phyloP scores from a whole-genome alignment of 1,284 basidiomycete genomes.

The Xanthoconium separans region DNA sequence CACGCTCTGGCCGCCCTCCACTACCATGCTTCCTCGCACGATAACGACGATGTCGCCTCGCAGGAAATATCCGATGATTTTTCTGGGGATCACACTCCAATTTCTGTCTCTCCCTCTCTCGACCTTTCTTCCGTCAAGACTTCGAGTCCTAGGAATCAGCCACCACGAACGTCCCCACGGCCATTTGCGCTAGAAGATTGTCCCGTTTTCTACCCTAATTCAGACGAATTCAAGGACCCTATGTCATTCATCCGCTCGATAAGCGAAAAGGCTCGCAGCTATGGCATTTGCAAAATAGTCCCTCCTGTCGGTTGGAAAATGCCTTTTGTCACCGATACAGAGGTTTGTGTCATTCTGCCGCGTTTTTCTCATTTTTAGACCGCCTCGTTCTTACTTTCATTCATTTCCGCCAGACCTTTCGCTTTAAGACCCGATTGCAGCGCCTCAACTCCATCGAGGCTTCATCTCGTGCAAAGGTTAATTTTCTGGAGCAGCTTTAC shows the following conservation, averaged over 20 bases:
- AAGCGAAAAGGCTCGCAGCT: conserved; percentile 70
- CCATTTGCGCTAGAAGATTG: conserved; percentile 90
- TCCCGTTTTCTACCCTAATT: conserved; percentile 85
- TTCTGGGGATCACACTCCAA: conserved; percentile 49
- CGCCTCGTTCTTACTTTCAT: conserved; percentile 27
- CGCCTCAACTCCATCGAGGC: conserved; percentile 97
- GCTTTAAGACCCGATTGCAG: conserved; percentile 95
- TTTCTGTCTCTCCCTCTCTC: conserved; percentile 57
- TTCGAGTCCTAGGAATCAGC: conserved; percentile 45
- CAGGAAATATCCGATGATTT: conserved; percentile 47
- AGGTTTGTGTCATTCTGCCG: conserved; percentile 49
- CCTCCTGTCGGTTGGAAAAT: conserved; percentile 95
- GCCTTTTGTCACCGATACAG: conserved; percentile 95
- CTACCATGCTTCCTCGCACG: conserved; percentile 55
- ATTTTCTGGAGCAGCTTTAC: conserved; percentile 96
- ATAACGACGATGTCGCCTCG: conserved; percentile 44
- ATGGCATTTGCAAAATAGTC: conserved; percentile 95
- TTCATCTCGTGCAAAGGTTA: conserved; percentile 92
- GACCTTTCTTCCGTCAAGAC: conserved; percentile 74
- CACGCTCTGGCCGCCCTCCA: conserved; percentile 77
- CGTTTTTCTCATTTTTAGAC: conserved; percentile 29
- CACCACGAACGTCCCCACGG: conserved; percentile 45
- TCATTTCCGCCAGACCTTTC: conserved; percentile 63
- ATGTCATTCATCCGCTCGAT: conserved; percentile 92
- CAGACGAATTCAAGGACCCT: conserved; percentile 93